Conservation (phyloP, 495 filamentous ascomycete genomes). For the Penicillium bialowiezense region DNA sequence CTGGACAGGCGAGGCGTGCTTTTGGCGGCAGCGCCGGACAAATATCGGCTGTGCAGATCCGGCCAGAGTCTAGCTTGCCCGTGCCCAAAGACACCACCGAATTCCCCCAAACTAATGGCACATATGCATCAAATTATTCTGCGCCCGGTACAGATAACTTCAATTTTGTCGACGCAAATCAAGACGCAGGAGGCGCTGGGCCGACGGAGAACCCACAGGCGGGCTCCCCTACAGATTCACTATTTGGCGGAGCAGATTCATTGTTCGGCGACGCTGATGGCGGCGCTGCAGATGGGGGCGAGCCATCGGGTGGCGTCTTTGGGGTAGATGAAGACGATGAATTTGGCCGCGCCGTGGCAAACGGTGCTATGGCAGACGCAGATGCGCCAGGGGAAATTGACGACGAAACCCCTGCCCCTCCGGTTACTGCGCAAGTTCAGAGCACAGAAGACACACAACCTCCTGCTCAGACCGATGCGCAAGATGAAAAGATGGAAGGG, state of each 20-base stretch:
- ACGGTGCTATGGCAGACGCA: conserved; percentile 43
- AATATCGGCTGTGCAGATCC: conserved; percentile 81
- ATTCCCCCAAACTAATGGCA: conserved; percentile 55
- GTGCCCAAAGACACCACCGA: conserved; percentile 71
- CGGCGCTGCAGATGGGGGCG: conserved; percentile 53
- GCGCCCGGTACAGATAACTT: conserved; percentile 40
- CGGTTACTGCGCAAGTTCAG: conserved; percentile 4
- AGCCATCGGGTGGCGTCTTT: conserved; percentile 56
- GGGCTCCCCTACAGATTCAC: conserved; percentile 68
- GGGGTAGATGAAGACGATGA: conserved; percentile 82
- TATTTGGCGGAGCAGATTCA: conserved; percentile 66
- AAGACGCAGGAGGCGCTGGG: conserved; percentile 36
- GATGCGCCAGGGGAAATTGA: conserved; percentile 38
- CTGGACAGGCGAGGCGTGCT: conserved; percentile 67
- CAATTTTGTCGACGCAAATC: conserved; percentile 46
- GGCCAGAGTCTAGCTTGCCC: conserved; percentile 71
- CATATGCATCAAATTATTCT: conserved; percentile 60
- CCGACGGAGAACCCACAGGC: conserved; percentile 41
- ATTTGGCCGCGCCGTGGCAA: conserved; percentile 75
- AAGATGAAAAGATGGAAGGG: conserved; percentile 13
- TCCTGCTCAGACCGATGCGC: conserved; percentile 6
- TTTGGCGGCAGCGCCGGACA: conserved; percentile 79
- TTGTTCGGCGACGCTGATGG: conserved; percentile 71
- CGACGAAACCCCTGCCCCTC: conserved; percentile 14
- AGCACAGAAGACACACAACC: neutral